These are phyloP conservation scores for Gleditsia sinensis DNA, from an alignment of 306 rosid genomes.

Conservation along the genomic window DNA sequence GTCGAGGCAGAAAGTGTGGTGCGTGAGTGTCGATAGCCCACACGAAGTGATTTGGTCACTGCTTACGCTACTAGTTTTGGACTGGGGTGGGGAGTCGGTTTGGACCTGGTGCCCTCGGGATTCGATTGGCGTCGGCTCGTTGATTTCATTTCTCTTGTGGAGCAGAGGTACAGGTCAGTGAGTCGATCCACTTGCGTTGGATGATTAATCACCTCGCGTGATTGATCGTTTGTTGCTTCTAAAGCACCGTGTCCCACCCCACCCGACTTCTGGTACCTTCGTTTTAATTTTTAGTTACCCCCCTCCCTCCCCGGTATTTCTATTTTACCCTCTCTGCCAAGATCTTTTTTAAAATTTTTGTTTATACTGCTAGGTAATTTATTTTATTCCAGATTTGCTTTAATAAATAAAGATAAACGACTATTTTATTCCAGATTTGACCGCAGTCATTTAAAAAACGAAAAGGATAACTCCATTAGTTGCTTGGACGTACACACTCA, in stretches of 20 bases:
- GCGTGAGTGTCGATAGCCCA: constrained; percentile 57
- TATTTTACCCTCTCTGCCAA: too few species aligned
- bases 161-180: constrained; percentile 33
- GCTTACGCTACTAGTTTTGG: constrained; percentile 84
- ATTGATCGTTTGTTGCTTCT: constrained; percentile 34
- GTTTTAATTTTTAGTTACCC: too few species aligned
- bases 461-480: too few species aligned
- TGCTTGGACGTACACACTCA: too few species aligned
- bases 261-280: too few species aligned
- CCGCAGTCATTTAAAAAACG: too few species aligned
- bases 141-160: constrained; percentile 32
- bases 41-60: constrained; percentile 68
- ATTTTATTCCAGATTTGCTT: too few species aligned
- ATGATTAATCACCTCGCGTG: constrained; percentile 37
- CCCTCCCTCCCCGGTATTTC: too few species aligned
- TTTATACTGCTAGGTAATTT: too few species aligned
- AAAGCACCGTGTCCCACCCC: constrained; percentile 34
- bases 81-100: constrained; percentile 46
- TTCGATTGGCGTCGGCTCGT: constrained; percentile 53
- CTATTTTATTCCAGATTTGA: too few species aligned
- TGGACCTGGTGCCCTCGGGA: constrained; percentile 39
- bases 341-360: too few species aligned
- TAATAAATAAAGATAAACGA: too few species aligned
- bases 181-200: constrained; percentile 14
- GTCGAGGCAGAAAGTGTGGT: constrained; percentile 40